These are phyloP conservation scores for Sporothrix brasiliensis DNA, from an alignment of 2,329 filamentous ascomycete species.

Conservation along the genomic window DNA sequence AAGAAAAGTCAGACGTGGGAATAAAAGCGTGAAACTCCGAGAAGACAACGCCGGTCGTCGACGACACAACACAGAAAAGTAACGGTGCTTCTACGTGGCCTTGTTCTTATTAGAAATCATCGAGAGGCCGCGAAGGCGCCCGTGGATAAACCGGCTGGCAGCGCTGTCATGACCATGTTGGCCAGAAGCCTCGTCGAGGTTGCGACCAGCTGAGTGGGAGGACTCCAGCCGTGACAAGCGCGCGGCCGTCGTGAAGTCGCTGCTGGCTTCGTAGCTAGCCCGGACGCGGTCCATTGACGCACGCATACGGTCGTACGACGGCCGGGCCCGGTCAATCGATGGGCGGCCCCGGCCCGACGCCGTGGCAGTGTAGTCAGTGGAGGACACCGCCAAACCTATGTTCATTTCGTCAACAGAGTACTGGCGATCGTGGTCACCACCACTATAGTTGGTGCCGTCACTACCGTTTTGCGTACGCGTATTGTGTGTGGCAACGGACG, in stretches of 20 bases:
- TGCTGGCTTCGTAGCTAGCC: constrained; percentile 81
- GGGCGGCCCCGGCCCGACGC: constrained; percentile 23
- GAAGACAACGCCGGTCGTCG: background rate
- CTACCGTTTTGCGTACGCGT: constrained; percentile 87
- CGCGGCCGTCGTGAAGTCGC: constrained; percentile 89
- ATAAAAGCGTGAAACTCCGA: background rate
- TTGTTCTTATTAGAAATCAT: constrained; percentile 41
- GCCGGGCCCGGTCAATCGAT: constrained; percentile 71
- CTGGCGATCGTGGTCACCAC: constrained; percentile 31
- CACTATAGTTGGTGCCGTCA: constrained; percentile 80
- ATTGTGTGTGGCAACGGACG: constrained; percentile 82
- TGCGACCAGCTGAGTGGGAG: constrained; percentile 52
- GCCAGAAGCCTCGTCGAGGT: constrained; percentile 11
- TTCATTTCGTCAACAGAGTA: constrained; percentile 60
- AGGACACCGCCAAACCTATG: constrained; percentile 58
- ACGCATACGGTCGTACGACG: constrained; percentile 85
- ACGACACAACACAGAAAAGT: background rate
- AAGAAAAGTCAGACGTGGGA: background rate
- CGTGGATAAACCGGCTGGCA: constrained; percentile 35
- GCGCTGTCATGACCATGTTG: constrained; percentile 21
- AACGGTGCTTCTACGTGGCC: constrained; percentile 23
- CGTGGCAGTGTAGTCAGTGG: constrained; percentile 30
- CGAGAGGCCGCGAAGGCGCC: constrained; percentile 39
- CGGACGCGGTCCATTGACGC: constrained; percentile 84
- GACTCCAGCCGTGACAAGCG: constrained; percentile 84